Conservation (phyloP, 345 rosid genomes). For the Jatropha curcas region DNA sequence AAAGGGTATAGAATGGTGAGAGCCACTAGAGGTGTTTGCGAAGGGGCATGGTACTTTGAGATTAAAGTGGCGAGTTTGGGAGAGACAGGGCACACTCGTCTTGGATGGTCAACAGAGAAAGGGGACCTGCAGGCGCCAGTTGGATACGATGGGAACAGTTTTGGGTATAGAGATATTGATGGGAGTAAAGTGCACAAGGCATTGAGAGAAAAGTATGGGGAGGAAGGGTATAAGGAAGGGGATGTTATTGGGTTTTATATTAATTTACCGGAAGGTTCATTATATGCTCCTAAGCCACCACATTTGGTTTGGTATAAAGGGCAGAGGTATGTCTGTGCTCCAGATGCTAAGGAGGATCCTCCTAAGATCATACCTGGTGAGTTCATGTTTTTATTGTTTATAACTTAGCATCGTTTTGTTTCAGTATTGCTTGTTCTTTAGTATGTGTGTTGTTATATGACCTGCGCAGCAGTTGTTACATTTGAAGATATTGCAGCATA, state of each 20-base stretch:
- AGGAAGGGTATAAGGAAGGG: slow-evolving; percentile 86
- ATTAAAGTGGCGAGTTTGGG: slow-evolving; percentile 73
- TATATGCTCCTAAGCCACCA: slow-evolving; percentile 71
- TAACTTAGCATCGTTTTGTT: not conserved
- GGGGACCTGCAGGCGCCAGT: slow-evolving; percentile 98
- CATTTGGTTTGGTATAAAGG: slow-evolving; percentile 85
- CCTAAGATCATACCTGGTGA: slow-evolving; percentile 82
- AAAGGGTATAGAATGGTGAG: slow-evolving; percentile 98
- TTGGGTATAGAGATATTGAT: slow-evolving; percentile 91
- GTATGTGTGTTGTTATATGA: not conserved
- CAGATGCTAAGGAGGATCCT: slow-evolving; percentile 82
- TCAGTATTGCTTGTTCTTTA: not conserved
- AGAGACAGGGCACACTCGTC: slow-evolving; percentile 88
- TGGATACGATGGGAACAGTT: slow-evolving; percentile 89
- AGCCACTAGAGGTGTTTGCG: slow-evolving; percentile 86
- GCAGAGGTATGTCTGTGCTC: slow-evolving; percentile 74
- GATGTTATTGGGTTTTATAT: slow-evolving; percentile 93
- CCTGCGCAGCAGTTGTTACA: not conserved
- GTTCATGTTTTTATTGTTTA: slow-evolving; percentile 14
- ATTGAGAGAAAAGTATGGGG: slow-evolving; percentile 79
- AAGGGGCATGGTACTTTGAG: slow-evolving; percentile 98
- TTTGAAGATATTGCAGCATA: not conserved
- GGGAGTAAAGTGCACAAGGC: slow-evolving; percentile 98
- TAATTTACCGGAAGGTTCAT: slow-evolving; percentile 78
- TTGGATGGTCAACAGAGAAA: slow-evolving; percentile 95